Base-by-base conservation (phyloP, 345 rosid genomes). In the Noccaea caerulescens region DNA sequence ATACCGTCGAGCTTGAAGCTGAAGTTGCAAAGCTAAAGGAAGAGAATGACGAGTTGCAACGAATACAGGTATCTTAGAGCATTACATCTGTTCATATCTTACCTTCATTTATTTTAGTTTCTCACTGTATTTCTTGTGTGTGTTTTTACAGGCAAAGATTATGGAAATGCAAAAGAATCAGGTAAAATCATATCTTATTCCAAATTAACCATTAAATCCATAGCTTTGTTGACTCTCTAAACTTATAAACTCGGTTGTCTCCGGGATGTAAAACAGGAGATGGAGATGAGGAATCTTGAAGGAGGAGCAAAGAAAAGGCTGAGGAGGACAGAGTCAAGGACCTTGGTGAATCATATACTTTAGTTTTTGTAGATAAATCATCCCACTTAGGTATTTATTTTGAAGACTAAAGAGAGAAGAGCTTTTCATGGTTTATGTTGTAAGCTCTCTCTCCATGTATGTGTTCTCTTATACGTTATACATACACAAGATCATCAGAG, bases 1-100 rank as follows among this genome's bases (percentile, higher is more conserved):
- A 92, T 71, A 95, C 99, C 2, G 82, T 69, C 88, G 98, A 95
- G 75, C 80, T 95, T 81, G 98, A 95, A 88, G 92, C 88, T 45
- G 98, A 95, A 84, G 83, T 89, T 63, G 91, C 89, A 10, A 90
- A 88, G 80, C 69, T 92, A 49, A 91, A 92, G 56, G 92, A 86
- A 78, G 99, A 89, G 75, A 95, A 92, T 12, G 71, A 92, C 43
- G 85, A 83, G 72, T 68, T 95, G 79, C 79, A 27, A 72, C 83
- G 85, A 82, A 91, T 88, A 77, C 96, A 87, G 86, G 99, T 89
- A 30, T 69, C 53, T 41, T 36, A 52, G 37, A 52, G 37, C 58
- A 27, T 57, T 34, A 53, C 58, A 47, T 58, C 9, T 41, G n/a
- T 41, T 78, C 53, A 51, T 57, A 67, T 32, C 7, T 13, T 43